A percentile compares a stretch with the other conserved stretches of the same genome.
These are phyloP conservation scores for Mycena galopus DNA, from an alignment of 768 basidiomycete genomes.

Conservation along the genomic window DNA sequence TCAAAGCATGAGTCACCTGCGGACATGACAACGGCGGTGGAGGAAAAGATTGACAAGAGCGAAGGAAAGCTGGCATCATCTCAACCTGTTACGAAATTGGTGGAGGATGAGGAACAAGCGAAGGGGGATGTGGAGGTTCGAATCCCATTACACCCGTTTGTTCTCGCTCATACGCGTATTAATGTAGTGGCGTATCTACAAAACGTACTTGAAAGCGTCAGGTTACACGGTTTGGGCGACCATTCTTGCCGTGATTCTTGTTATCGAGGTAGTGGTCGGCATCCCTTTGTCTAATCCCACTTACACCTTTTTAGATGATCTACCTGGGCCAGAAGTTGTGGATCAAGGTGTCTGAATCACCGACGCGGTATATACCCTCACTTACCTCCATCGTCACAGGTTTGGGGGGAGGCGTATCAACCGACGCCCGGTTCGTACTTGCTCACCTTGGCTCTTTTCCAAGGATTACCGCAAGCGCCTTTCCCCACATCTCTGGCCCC, in stretches of 20 bases:
- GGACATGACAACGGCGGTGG: constrained; percentile 13
- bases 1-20: constrained; percentile 56
- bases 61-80: constrained; percentile 70
- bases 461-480: background rate
- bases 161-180: background rate
- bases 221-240: constrained; percentile 77
- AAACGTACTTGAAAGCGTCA: constrained; percentile 78
- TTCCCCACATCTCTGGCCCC: background rate
- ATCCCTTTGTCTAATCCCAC: no score
- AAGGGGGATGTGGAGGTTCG: constrained; percentile 5
- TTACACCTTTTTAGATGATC: background rate
- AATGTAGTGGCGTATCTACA: background rate
- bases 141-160: background rate
- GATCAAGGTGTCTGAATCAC: constrained; percentile 64
- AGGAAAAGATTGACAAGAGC: background rate
- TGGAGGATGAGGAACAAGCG: constrained; percentile 82
- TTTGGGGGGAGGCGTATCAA: constrained; percentile 15
- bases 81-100: constrained; percentile 44
- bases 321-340: constrained; percentile 66
- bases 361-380: background rate
- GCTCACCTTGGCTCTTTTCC: constrained; percentile 30
- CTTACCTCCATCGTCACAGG: background rate
- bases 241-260: constrained; percentile 59
- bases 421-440: constrained; percentile 31
- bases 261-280: constrained; percentile 63